phyloP scores from a whole-genome alignment of 257 asterid species.

The Gentiana dahurica region DNA sequence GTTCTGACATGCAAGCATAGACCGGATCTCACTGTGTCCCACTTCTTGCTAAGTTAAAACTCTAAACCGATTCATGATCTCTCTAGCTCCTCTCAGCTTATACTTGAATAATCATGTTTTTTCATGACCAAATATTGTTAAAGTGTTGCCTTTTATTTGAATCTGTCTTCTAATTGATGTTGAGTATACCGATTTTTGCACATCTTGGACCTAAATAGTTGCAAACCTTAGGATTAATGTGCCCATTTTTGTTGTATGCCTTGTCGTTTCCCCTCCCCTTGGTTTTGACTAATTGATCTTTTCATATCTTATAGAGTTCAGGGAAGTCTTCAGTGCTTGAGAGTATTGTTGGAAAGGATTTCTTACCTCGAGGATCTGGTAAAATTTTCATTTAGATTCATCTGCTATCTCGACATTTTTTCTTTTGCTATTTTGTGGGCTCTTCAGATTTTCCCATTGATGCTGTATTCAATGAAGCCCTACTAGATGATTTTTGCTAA shows the following conservation, averaged over 20 bases:
- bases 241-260: not conserved
- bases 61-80: too few species aligned
- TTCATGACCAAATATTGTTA: too few species aligned
- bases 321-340: constrained; percentile 98
- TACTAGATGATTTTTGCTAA: constrained; percentile 7
- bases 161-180: too few species aligned
- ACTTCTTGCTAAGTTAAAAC: too few species aligned
- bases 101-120: too few species aligned
- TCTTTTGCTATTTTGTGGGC: not conserved
- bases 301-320: constrained; percentile 54
- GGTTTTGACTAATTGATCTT: constrained; percentile 3
- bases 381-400: constrained; percentile 10
- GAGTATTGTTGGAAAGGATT: constrained; percentile 94
- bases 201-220: too few species aligned
- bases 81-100: too few species aligned
- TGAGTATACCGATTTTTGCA: too few species aligned
- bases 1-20: too few species aligned
- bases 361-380: constrained; percentile 99
- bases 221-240: not conserved
- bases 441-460: not conserved
- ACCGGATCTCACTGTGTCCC: too few species aligned
- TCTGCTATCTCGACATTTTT: not conserved
- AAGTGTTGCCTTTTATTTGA: too few species aligned
- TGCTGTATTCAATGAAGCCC: not conserved
- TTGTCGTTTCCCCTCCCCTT: not conserved